A percentile compares a stretch with the other conserved stretches of the same genome.
Evolutionary conservation across 2,329 filamentous ascomycete genomes (phyloP).

Genomic region (Huntiella abstrusa): DNA sequence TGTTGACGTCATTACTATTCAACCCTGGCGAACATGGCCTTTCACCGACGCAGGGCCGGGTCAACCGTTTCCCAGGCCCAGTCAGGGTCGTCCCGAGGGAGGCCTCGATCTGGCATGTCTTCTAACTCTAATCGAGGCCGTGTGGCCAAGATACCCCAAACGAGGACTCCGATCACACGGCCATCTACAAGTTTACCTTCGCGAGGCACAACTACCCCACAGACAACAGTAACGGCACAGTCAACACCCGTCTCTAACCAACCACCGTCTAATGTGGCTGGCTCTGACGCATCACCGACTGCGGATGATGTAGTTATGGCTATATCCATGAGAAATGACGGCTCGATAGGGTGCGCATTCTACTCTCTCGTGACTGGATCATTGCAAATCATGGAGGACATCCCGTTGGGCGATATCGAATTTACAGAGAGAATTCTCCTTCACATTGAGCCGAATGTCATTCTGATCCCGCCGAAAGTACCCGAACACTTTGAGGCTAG

Average conservation of each 20-base stretch:
- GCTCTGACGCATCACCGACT: background rate
- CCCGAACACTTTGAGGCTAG: constrained; percentile 20
- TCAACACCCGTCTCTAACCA: background rate
- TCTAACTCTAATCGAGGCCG: too few species aligned
- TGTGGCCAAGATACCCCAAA: too few species aligned
- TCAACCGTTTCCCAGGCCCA: too few species aligned
- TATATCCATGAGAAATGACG: constrained; percentile 51
- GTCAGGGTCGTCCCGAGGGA: too few species aligned
- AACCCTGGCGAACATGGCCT: too few species aligned
- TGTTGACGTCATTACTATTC: too few species aligned
- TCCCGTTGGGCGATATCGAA: constrained; percentile 48
- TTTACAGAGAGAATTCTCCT: constrained; percentile 42
- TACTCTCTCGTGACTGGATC: constrained; percentile 53
- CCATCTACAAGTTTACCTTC: background rate
- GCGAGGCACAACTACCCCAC: background rate
- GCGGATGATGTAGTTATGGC: constrained; percentile 30
- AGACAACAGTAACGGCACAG: background rate
- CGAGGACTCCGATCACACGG: background rate
- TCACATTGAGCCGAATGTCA: constrained; percentile 33
- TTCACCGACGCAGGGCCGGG: too few species aligned
- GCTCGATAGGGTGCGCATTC: constrained; percentile 65
- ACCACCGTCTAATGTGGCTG: background rate
- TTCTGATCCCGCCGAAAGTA: constrained; percentile 32
- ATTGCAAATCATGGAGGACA: constrained; percentile 61
- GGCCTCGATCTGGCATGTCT: too few species aligned